Percentiles rank a stretch among this genome's conserved stretches.
Evolutionary conservation across 1,284 basidiomycete genomes (phyloP).

Genomic region (Trametes hirsuta): DNA sequence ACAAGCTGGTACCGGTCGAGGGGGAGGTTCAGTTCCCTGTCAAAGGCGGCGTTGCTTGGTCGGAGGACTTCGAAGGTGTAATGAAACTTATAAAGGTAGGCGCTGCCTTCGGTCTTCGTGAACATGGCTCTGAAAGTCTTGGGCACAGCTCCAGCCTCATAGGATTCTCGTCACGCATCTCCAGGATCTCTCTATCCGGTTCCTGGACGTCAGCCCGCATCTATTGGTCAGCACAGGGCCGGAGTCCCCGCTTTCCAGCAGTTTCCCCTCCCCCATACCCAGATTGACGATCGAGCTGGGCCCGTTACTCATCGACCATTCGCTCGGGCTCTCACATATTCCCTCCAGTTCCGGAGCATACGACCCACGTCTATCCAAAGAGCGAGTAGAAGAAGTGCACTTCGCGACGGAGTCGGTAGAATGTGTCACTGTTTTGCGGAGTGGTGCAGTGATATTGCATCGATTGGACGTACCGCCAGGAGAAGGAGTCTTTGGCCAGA

Average conservation of each 20-base stretch:
- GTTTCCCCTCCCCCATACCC: slow-evolving; percentile 64
- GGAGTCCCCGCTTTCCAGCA: slow-evolving; percentile 48
- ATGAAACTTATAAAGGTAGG: slow-evolving; percentile 55
- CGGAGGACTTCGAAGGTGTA: slow-evolving; percentile 47
- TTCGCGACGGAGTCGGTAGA: slow-evolving; percentile 72
- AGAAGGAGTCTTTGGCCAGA: slow-evolving; percentile 20
- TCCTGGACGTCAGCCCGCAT: slow-evolving; percentile 73
- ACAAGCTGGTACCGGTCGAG: slow-evolving; percentile 13
- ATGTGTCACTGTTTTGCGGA: slow-evolving; percentile 59
- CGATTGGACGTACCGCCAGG: slow-evolving; percentile 45
- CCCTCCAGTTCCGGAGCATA: slow-evolving; percentile 29
- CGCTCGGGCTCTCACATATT: slow-evolving; percentile 40
- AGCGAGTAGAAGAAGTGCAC: slow-evolving; percentile 55
- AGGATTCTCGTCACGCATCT: slow-evolving; percentile 73
- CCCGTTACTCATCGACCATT: slow-evolving; percentile 50
- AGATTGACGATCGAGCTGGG: slow-evolving; percentile 66
- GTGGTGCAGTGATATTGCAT: slow-evolving; percentile 72
- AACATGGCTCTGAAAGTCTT: not conserved
- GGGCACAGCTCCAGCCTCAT: slow-evolving; percentile 59
- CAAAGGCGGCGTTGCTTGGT: slow-evolving; percentile 57
- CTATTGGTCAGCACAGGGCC: slow-evolving; percentile 54
- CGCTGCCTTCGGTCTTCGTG: not conserved
- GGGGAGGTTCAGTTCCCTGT: slow-evolving; percentile 38
- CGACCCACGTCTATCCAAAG: slow-evolving; percentile 20
- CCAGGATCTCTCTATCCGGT: slow-evolving; percentile 65